Evolutionary conservation across 768 basidiomycete species (phyloP), one percentile per base, ranked within the genome.

Genomic region (Lyophyllum atratum): DNA sequence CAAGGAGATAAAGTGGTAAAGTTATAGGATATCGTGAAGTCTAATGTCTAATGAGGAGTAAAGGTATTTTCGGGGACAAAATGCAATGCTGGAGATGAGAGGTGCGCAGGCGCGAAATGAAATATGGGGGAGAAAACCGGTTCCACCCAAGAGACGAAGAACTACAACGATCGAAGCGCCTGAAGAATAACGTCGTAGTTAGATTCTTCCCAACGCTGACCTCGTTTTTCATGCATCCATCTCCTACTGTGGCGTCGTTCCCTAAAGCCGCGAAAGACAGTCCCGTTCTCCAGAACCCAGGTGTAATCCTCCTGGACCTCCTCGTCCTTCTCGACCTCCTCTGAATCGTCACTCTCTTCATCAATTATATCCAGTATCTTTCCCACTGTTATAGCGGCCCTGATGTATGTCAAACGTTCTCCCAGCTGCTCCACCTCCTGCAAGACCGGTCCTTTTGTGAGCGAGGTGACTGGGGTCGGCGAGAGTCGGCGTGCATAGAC

Each of bases 151-250:
- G n/a, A 8, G 10, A 12, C 5, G 26, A 37, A 37, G 22, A 52
- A 63, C 56, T 57, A 74, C 19, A 80, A 64, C 9, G 67, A 59
- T 31, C 79, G 64, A 15, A 80, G 63, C 15, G 67, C 68, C 45
- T 67, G 60, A 8, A 80, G 59, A 29, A 81, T 59, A 19, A 66
- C 61, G 2, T 67, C 44, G 49, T 73, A 77, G 58, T 76, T 66
- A 4, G 69, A 47, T 56, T 76, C 75, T 44, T 70, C 72, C 66
- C 68, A 72, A 10, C 77, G 67, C 46, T 56, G 61, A 9, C 75
- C 74, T 19, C 69, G 72, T 59, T 72, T 72, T 62, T 80, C 79
- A 26, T 69, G 66, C 8, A 74, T 40, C 79, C 80, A 80, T 43
- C 71, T 71, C 40, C 65, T 64, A n/a, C 70, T 72, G 44, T 62